Evolutionary conservation across 106 monocot genomes (phyloP), one percentile per base, ranked within the genome.

Genomic region (Chionographis japonica): DNA sequence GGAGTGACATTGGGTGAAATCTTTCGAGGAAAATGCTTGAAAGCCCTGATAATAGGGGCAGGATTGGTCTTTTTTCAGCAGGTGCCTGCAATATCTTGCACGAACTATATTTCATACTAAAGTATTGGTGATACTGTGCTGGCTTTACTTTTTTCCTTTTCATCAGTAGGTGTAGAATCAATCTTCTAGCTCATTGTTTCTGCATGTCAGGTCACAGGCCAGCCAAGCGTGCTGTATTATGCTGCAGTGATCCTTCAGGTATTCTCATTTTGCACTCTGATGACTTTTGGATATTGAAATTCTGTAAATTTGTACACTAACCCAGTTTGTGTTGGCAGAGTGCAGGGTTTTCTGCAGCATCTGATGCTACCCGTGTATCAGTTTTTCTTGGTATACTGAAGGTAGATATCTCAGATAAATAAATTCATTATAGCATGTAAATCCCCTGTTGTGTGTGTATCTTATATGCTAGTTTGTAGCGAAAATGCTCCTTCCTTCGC

Each of bases 41-140:
- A 97, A 84, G 97, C 97, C 58, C 60, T 97, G 40, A 76, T 77
- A 46, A 97, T 97, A 71, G 97, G 97, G 72, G 85, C 61, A 53
- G 97, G 97, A 36, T 66, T 92, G 74, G 89, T 97, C 53, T 89
- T 97, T 66, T 97, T 97, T 68, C 97, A 97, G 84, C 97, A 97
- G 92, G 95, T 89, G 72, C 12, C 50, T 50, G 11, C 20, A 46
- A 35, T n/a, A 55, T 73, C 14, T 50, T 40, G 49, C 17, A 39
- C 27, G 15, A 54, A 19, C 53, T 61, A 6, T 56, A 12, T 37
- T 15, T 52, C 27, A 53, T 80, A 37, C 43, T 42, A n/a, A 60
- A 2, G n/a, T 39, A 67, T 50, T 37, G 15, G 62, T 53, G 60
- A 27, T 27, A 27, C 27, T n/a, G 51, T 39, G 6, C n/a, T 3